Evolutionary conservation across 441 rosid species (phyloP).

Genomic region (Codiaeum variegatum): DNA sequence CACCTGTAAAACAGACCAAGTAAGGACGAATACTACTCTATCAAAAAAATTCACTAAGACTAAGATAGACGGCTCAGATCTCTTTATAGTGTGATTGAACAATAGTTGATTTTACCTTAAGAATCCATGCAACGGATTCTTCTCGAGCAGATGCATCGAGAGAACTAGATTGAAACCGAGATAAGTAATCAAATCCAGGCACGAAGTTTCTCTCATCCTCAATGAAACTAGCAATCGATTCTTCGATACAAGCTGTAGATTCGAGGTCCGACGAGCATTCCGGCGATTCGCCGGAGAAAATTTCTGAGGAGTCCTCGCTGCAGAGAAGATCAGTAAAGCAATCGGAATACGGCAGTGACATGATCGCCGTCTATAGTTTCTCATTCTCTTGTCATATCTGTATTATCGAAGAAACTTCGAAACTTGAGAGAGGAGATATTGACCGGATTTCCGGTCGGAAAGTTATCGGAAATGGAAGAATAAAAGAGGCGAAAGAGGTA

Average conservation of each 20-base stretch:
- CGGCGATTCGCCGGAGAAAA: conserved; percentile 64
- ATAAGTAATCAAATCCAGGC: conserved; percentile 79
- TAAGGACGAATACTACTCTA: background rate
- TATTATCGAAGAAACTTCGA: background rate
- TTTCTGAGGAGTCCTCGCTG: conserved; percentile 58
- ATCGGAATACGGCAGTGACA: conserved; percentile 54
- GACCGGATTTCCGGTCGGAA: conserved; percentile 15
- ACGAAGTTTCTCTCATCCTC: conserved; percentile 74
- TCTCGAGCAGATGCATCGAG: conserved; percentile 82
- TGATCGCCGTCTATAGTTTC: conserved; percentile 25
- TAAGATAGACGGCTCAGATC: conserved; percentile 26
- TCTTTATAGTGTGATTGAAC: background rate
- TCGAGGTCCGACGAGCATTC: conserved; percentile 59
- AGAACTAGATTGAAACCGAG: conserved; percentile 64
- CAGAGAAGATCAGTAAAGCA: conserved; percentile 67
- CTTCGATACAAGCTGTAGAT: conserved; percentile 41
- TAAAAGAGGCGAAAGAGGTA: conserved; percentile 3
- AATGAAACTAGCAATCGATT: conserved; percentile 67
- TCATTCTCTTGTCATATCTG: conserved; percentile 42
- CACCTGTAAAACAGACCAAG: conserved; percentile 46
- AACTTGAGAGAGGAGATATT: background rate
- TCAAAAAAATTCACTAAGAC: background rate
- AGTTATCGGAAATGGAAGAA: conserved; percentile 16
- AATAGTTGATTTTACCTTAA: conserved; percentile 63
- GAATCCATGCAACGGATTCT: conserved; percentile 89